These are phyloP conservation scores for Quercus lobata DNA, from an alignment of 331 rosid genomes.

Conservation along the genomic window DNA sequence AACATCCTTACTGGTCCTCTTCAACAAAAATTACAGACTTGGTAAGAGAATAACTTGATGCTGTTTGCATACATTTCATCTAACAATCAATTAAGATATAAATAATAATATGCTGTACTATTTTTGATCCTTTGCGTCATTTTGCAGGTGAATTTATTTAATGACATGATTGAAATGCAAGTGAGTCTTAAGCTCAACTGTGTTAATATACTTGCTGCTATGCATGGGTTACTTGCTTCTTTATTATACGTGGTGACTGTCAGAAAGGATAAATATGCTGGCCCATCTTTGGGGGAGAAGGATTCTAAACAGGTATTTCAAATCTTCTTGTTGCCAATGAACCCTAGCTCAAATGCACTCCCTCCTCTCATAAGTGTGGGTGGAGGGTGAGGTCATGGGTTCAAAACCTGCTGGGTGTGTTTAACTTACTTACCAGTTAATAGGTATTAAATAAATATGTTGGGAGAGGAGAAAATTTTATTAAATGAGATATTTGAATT, in stretches of 20 bases:
- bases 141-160: conserved; percentile 60
- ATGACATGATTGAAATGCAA: conserved; percentile 45
- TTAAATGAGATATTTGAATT: neutral
- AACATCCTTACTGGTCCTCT: conserved; percentile 71
- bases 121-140: neutral
- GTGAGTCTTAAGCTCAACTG: conserved; percentile 59
- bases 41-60: conserved; percentile 49
- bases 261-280: conserved; percentile 32
- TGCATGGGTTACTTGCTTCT: conserved; percentile 46
- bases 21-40: conserved; percentile 47
- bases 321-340: neutral
- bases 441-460: neutral
- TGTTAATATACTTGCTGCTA: conserved; percentile 42
- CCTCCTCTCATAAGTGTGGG: too few species aligned
- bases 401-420: too few species aligned
- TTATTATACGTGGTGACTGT: conserved; percentile 41
- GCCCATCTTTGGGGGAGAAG: conserved; percentile 32
- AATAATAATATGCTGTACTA: neutral
- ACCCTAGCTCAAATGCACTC: neutral
- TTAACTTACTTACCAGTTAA: too few species aligned
- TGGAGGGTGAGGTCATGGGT: too few species aligned
- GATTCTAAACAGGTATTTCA: conserved; percentile 52
- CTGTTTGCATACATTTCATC: neutral
- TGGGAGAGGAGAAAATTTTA: neutral
- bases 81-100: neutral